phyloP scores from a whole-genome alignment of 192 early-diverging fungal genomes.

The Gonapodya prolifera region DNA sequence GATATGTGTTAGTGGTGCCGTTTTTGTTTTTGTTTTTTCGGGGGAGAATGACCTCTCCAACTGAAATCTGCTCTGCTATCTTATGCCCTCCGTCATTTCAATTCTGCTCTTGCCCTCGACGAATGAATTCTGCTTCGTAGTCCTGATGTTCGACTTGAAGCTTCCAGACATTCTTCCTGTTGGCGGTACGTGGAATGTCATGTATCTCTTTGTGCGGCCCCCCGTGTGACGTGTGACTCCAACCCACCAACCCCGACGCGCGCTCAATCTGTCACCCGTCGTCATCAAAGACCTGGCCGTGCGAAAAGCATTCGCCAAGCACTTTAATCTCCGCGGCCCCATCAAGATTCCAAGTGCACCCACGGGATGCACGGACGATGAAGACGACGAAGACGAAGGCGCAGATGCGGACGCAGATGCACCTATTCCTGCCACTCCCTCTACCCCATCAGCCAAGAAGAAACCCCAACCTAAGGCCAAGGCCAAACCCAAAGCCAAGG shows the following conservation, averaged over 20 bases:
- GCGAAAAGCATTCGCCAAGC: conserved; percentile 45
- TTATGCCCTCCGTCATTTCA: no score
- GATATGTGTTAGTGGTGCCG: background rate
- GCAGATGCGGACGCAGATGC: no score
- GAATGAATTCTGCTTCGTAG: conserved; percentile 14
- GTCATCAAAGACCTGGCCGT: conserved; percentile 36
- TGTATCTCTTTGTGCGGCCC: no score
- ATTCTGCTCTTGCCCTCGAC: no score
- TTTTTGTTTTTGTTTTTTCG: background rate
- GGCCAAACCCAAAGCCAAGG: background rate
- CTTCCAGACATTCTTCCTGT: conserved; percentile 57
- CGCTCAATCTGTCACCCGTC: no score
- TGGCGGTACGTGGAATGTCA: conserved; percentile 5
- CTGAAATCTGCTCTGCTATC: no score
- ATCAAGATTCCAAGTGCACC: conserved; percentile 24
- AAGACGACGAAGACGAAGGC: no score
- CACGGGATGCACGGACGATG: no score
- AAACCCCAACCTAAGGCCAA: background rate
- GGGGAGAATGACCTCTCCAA: no score
- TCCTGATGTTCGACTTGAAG: conserved; percentile 57
- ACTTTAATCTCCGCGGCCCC: conserved; percentile 39
- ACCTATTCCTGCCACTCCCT: no score
- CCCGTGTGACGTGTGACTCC: no score
- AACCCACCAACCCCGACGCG: no score
- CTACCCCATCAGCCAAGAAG: conserved; percentile 16